A percentile compares a stretch with the other conserved stretches of the same genome.
Conservation (phyloP, 257 asterid species). For the Solanum stenotomum region DNA sequence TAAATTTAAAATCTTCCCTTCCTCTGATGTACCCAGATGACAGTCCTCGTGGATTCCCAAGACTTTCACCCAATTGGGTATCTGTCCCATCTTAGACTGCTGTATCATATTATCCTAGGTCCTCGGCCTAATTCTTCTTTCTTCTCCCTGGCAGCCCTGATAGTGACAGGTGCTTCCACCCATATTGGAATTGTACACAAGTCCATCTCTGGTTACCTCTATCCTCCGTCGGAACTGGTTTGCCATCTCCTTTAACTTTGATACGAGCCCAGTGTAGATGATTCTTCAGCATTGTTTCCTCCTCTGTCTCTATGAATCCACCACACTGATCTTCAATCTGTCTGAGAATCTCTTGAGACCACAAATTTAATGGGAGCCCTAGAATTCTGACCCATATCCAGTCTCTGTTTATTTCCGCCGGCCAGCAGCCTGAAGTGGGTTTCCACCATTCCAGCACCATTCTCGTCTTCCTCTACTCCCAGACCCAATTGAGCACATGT, state of each 20-base stretch:
- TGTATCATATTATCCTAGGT: not conserved
- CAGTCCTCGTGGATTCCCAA: not conserved
- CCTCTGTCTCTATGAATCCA: not conserved
- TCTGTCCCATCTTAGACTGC: not conserved
- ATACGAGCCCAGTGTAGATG: not conserved
- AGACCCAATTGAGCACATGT: not conserved
- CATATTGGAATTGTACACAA: not conserved
- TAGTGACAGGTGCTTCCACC: not conserved
- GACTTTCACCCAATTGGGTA: not conserved
- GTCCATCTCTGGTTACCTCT: not conserved
- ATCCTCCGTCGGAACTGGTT: too few relatives aligned
- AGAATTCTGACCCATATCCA: not conserved
- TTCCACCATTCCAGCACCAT: not conserved
- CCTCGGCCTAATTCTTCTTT: not conserved
- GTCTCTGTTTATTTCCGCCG: not conserved
- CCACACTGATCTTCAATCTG: not conserved
- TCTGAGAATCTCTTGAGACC: not conserved
- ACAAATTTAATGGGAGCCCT: not conserved
- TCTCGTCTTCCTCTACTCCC: not conserved
- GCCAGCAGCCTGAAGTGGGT: not conserved
- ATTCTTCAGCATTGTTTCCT: not conserved
- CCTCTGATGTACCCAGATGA: not conserved
- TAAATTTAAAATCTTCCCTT: not conserved
- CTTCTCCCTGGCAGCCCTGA: not conserved
- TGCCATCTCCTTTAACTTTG: not conserved